Percentiles rank a stretch among this genome's conserved stretches.
These are phyloP conservation scores for Scenedesmus sp. DNA, from an alignment of 163 green algal genomes.

Conservation along the genomic window DNA sequence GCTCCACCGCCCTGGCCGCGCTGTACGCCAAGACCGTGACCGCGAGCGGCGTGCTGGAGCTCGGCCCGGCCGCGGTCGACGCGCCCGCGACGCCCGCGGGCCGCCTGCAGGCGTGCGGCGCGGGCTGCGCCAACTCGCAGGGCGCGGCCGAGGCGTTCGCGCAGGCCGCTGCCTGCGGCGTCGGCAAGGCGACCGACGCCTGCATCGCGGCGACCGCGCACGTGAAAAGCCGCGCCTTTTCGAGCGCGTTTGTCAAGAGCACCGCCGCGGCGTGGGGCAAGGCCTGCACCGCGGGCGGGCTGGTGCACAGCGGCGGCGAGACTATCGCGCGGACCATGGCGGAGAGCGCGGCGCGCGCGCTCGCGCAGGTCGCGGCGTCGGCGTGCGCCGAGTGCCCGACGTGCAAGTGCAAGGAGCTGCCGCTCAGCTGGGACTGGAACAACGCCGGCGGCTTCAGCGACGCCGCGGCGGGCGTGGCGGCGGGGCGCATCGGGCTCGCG, in stretches of 20 bases:
- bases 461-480: constrained; percentile 17
- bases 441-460: constrained; percentile 35
- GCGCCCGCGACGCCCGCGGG: constrained; percentile 8
- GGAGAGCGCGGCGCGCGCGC: constrained; percentile 15
- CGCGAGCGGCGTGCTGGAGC: constrained; percentile 22
- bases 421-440: constrained; percentile 21
- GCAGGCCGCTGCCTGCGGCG: constrained; percentile 42
- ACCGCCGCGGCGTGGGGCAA: constrained; percentile 21
- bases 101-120: constrained; percentile 26
- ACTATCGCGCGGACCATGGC: constrained; percentile 24
- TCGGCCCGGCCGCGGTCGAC: background rate
- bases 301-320: background rate
- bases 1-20: constrained; percentile 31
- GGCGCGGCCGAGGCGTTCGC: constrained; percentile 43
- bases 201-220: constrained; percentile 30
- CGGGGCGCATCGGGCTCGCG: constrained; percentile 20
- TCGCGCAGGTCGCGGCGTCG: constrained; percentile 21
- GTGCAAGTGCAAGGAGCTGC: constrained; percentile 45
- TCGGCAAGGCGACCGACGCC: constrained; percentile 25
- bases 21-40: constrained; percentile 28
- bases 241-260: constrained; percentile 28
- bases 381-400: constrained; percentile 40
- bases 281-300: constrained; percentile 26
- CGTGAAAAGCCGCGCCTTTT: constrained; percentile 27
- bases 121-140: constrained; percentile 34